phyloP scores from a whole-genome alignment of 768 basidiomycete species.

The Amanita polypyramis region DNA sequence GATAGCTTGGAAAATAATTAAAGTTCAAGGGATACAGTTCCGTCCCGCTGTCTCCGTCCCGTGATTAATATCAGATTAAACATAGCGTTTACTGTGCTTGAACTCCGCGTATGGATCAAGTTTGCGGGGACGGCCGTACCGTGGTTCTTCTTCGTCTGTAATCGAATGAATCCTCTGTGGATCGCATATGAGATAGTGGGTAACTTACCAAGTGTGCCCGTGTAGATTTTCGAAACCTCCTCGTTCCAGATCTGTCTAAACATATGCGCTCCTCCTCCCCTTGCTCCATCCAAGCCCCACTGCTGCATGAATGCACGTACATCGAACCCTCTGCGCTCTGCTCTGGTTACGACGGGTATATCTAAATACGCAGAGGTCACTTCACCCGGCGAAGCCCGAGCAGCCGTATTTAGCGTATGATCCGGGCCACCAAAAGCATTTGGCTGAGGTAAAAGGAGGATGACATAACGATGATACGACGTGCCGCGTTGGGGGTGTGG shows the following conservation, averaged over 20 bases:
- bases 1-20: too few relatives aligned
- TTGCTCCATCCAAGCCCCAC: conserved; percentile 40
- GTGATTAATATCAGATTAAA: conserved; percentile 14
- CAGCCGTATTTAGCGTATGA: conserved; percentile 25
- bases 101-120: conserved; percentile 44
- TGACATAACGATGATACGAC: conserved; percentile 81
- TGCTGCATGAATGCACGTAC: conserved; percentile 49
- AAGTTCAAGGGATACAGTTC: background rate
- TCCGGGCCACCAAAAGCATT: conserved; percentile 18
- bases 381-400: conserved; percentile 19
- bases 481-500: conserved; percentile 90
- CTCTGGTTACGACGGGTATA: conserved; percentile 34
- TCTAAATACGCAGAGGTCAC: conserved; percentile 28
- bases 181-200: conserved; percentile 8
- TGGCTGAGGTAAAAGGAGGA: conserved; percentile 67
- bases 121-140: conserved; percentile 43
- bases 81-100: conserved; percentile 39
- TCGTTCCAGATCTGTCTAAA: conserved; percentile 73
- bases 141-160: conserved; percentile 38
- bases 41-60: background rate
- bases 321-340: conserved; percentile 50
- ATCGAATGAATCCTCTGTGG: conserved; percentile 6
- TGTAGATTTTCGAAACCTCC: conserved; percentile 53
- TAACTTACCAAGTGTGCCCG: conserved; percentile 54
- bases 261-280: conserved; percentile 73